These are phyloP conservation scores for Nemania abortiva DNA, from an alignment of 2,329 filamentous ascomycete genomes.

Conservation along the genomic window DNA sequence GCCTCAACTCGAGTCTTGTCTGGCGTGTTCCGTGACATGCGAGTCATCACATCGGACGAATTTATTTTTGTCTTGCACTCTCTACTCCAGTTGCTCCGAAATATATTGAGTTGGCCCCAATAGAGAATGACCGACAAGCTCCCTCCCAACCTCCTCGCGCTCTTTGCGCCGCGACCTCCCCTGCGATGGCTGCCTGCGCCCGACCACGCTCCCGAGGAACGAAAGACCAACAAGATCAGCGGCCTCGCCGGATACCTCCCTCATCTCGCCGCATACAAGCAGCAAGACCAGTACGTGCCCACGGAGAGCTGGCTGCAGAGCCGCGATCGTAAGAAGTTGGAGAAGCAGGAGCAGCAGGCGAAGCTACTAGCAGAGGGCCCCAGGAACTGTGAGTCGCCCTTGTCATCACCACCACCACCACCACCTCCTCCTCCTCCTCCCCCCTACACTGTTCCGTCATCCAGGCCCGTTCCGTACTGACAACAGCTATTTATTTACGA, in stretches of 20 bases:
- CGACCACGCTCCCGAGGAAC: constrained; percentile 86
- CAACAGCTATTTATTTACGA: constrained; percentile 13
- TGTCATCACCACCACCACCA: neutral
- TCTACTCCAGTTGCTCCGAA: constrained; percentile 17
- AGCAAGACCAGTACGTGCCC: constrained; percentile 79
- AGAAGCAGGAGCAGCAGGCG: constrained; percentile 79
- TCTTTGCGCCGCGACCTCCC: constrained; percentile 94
- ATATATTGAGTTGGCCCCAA: constrained; percentile 9
- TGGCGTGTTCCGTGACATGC: constrained; percentile 33
- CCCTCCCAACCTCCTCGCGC: constrained; percentile 88
- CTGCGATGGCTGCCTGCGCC: constrained; percentile 87
- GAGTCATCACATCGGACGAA: constrained; percentile 24
- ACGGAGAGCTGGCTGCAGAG: constrained; percentile 94
- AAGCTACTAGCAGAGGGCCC: constrained; percentile 73
- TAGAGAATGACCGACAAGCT: constrained; percentile 92
- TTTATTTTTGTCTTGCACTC: constrained; percentile 1
- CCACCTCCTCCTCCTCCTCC: neutral
- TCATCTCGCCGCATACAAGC: constrained; percentile 80
- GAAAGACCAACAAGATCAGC: constrained; percentile 77
- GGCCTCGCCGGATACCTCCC: constrained; percentile 82
- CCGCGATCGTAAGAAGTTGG: constrained; percentile 83
- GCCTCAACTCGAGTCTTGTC: constrained; percentile 34
- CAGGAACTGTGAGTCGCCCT: constrained; percentile 66
- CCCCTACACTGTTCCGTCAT: neutral
- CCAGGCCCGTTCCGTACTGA: constrained; percentile 1